phyloP scores from a whole-genome alignment of 805 yeast genomes.

The Pichia occidentalis region DNA sequence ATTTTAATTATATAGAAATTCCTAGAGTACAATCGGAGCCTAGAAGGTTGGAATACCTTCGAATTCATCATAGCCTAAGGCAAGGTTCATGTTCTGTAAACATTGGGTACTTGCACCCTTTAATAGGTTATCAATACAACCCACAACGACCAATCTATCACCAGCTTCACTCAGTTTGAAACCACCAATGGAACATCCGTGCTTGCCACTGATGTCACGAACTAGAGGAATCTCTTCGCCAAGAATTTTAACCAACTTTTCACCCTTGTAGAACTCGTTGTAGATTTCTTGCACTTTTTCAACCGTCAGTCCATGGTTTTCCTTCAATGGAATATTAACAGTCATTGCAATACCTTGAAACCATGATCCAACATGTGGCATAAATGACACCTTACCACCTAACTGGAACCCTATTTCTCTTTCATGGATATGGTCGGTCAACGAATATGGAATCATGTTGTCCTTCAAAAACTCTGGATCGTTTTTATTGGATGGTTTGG shows the following conservation, averaged over 20 bases:
- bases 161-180: conserved; percentile 86
- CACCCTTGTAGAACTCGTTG: conserved; percentile 83
- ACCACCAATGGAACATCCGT: conserved; percentile 93
- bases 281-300: conserved; percentile 80
- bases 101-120: conserved; percentile 99
- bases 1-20: background rate
- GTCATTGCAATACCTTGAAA: conserved; percentile 97
- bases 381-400: conserved; percentile 75
- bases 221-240: conserved; percentile 96
- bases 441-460: conserved; percentile 89
- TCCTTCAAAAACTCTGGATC: conserved; percentile 67
- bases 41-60: conserved; percentile 72
- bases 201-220: conserved; percentile 85
- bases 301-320: conserved; percentile 49
- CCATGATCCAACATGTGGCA: conserved; percentile 99
- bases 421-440: conserved; percentile 97
- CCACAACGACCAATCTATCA: conserved; percentile 88
- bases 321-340: conserved; percentile 78
- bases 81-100: conserved; percentile 89
- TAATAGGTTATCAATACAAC: conserved; percentile 90
- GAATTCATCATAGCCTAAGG: conserved; percentile 85
- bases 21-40: background rate
- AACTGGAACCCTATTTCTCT: conserved; percentile 80
- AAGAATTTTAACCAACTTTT: conserved; percentile 72
- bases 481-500: conserved; percentile 96